phyloP scores from a whole-genome alignment of 192 early-diverging fungal species.

The Obelidium mucronatum region DNA sequence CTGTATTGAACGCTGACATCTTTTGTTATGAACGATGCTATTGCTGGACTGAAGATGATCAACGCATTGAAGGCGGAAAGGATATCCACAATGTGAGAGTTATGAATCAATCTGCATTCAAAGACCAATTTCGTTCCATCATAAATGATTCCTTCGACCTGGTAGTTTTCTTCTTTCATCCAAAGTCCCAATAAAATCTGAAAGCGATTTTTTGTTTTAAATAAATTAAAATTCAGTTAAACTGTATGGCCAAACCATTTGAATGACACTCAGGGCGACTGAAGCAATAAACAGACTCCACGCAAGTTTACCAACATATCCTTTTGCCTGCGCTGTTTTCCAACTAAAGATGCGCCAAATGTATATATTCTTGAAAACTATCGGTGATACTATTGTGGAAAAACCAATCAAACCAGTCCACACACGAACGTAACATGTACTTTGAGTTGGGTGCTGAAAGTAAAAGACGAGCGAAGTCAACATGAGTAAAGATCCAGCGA shows the following conservation, averaged over 20 bases:
- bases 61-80: not conserved
- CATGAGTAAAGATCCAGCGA: not conserved
- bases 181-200: not conserved
- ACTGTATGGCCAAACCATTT: too few relatives aligned
- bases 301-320: too few relatives aligned
- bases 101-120: not conserved
- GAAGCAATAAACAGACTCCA: too few relatives aligned
- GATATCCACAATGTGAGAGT: not conserved
- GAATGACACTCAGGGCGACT: too few relatives aligned
- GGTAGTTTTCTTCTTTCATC: not conserved
- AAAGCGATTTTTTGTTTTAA: not conserved
- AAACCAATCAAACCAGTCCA: not conserved
- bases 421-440: not conserved
- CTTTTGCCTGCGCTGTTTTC: too few relatives aligned
- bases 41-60: not conserved
- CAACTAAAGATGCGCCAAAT: not conserved
- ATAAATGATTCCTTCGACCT: not conserved
- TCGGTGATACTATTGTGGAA: not conserved
- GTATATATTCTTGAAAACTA: not conserved
- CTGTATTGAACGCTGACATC: not conserved
- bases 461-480: not conserved
- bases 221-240: not conserved
- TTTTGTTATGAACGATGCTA: not conserved
- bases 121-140: not conserved
- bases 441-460: not conserved